A percentile compares a stretch with the other conserved stretches of the same genome.
Conservation (phyloP, 2,329 filamentous ascomycete genomes). For the Westerdykella aurantiaca region DNA sequence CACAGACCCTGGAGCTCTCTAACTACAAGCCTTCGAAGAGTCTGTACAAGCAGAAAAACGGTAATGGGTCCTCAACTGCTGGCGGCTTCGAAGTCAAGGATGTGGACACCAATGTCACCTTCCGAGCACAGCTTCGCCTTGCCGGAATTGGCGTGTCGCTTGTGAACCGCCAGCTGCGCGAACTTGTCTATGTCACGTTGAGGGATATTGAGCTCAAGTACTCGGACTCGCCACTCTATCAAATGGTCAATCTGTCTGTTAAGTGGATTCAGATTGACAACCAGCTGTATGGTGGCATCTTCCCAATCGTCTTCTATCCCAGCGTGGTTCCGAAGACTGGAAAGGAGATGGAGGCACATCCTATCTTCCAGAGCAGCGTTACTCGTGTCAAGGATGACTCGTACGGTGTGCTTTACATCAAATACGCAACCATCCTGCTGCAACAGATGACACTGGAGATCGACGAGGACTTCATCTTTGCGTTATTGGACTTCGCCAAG, state of each 20-base stretch:
- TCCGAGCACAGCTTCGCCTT: constrained; percentile 81
- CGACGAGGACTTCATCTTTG: constrained; percentile 97
- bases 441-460: constrained; percentile 98
- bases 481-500: constrained; percentile 89
- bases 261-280: constrained; percentile 99
- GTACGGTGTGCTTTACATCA: constrained; percentile 96
- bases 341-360: constrained; percentile 92
- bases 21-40: constrained; percentile 93
- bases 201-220: constrained; percentile 87
- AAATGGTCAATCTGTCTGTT: constrained; percentile 82
- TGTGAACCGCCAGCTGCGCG: constrained; percentile 85
- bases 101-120: constrained; percentile 78
- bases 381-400: constrained; percentile 97
- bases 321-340: constrained; percentile 96
- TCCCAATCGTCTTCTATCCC: constrained; percentile 94
- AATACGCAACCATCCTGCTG: constrained; percentile 87
- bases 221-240: constrained; percentile 87
- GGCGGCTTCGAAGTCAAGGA: constrained; percentile 91
- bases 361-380: constrained; percentile 85
- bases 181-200: constrained; percentile 89
- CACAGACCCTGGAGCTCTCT: constrained; percentile 86
- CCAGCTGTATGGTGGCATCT: constrained; percentile 95
- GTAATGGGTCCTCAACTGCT: constrained; percentile 52
- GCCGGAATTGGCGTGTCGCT: constrained; percentile 89
- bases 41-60: constrained; percentile 68